Evolutionary conservation across 2,329 filamentous ascomycete genomes (phyloP).

Genomic region (Calonectria fujianensis): DNA sequence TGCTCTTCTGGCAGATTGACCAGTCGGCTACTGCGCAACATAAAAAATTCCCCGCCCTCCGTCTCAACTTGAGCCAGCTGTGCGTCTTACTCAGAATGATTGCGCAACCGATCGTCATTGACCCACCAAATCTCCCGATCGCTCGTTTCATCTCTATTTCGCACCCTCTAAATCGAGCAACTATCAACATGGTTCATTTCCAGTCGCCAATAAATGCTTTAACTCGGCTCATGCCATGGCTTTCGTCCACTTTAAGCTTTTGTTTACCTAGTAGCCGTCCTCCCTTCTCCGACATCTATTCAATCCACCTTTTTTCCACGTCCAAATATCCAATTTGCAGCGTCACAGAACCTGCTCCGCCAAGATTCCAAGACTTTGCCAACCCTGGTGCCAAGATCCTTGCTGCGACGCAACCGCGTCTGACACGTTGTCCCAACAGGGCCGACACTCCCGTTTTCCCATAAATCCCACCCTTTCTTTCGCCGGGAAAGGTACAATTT

Average conservation of each 20-base stretch:
- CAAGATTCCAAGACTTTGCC: conserved; percentile 21
- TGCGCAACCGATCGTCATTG: conserved; percentile 17
- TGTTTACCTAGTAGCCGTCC: neutral
- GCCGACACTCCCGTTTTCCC: neutral
- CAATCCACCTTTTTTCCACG: neutral
- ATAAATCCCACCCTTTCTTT: conserved; percentile 1
- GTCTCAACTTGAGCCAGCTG: conserved; percentile 3
- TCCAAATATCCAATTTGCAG: neutral
- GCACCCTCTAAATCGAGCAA: conserved; percentile 23
- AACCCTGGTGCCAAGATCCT: conserved; percentile 17
- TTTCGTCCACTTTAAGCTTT: neutral
- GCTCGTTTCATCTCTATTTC: conserved; percentile 12
- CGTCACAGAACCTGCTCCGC: neutral
- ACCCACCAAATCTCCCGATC: neutral
- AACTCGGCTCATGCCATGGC: neutral
- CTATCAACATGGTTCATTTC: conserved; percentile 19
- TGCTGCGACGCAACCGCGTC: conserved; percentile 2
- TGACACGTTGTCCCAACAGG: neutral
- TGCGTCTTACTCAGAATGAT: neutral
- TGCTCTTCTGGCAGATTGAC: neutral
- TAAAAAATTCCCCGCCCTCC: neutral
- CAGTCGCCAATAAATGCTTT: conserved; percentile 3
- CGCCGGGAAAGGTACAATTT: conserved; percentile 6
- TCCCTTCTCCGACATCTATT: neutral
- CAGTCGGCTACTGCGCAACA: neutral